phyloP scores from a whole-genome alignment of 352 stramenopile species.

The Halophytophthora batemanensis region DNA sequence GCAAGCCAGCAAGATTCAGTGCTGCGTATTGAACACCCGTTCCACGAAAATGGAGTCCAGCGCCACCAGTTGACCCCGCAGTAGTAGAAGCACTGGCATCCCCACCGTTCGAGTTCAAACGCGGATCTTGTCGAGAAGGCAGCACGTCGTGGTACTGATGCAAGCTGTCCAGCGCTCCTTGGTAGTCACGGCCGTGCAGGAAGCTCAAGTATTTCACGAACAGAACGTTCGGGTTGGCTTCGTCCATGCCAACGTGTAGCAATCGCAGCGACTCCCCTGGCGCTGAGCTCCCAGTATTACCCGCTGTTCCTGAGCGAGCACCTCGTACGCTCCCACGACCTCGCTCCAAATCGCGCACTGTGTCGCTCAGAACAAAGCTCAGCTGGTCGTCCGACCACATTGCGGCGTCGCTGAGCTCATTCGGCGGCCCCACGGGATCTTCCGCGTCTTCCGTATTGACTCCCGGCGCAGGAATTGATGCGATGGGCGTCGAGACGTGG shows the following conservation, averaged over 20 bases:
- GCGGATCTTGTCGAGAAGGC: conserved; percentile 45
- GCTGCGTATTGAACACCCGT: conserved; percentile 88
- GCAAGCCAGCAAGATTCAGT: conserved; percentile 85
- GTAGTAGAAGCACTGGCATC: conserved; percentile 13
- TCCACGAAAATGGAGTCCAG: conserved; percentile 47
- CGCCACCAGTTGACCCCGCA: conserved; percentile 1
- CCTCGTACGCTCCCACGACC: conserved; percentile 4
- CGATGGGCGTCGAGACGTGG: conserved; percentile 13
- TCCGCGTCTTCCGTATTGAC: conserved; percentile 13
- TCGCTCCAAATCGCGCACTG: conserved; percentile 25
- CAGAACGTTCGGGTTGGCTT: conserved; percentile 47
- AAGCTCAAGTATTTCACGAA: conserved; percentile 88
- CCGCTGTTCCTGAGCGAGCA: neutral
- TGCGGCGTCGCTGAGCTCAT: conserved; percentile 25
- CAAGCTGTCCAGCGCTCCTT: conserved; percentile 85
- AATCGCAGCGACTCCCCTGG: conserved; percentile 18
- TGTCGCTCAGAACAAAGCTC: conserved; percentile 56
- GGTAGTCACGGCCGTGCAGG: conserved; percentile 79
- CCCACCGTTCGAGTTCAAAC: neutral
- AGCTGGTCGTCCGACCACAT: conserved; percentile 59
- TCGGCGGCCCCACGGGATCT: conserved; percentile 11
- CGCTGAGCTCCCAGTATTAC: neutral
- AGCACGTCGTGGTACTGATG: conserved; percentile 93
- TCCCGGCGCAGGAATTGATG: conserved; percentile 6
- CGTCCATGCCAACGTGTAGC: conserved; percentile 24